Percentiles rank a stretch among this genome's conserved stretches.
Conservation (phyloP, 306 rosid species). For the Glycine latifolia region DNA sequence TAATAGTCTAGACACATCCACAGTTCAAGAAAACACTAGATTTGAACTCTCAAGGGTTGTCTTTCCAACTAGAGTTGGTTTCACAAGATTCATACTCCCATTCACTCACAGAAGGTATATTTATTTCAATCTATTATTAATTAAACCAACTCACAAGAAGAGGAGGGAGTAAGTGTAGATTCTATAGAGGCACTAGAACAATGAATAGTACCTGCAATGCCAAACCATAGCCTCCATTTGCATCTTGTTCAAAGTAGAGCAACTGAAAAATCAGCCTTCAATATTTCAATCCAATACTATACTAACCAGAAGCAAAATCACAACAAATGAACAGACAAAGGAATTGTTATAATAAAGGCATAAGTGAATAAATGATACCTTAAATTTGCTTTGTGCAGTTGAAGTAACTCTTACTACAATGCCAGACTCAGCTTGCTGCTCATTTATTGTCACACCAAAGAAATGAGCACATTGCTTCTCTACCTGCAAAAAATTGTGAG, state of each 20-base stretch:
- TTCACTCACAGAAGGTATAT: conserved; percentile 24
- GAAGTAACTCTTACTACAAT: conserved; percentile 91
- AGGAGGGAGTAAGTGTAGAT: background rate
- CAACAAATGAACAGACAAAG: conserved; percentile 3
- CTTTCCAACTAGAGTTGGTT: background rate
- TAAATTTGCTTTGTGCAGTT: conserved; percentile 92
- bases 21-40: conserved; percentile 1
- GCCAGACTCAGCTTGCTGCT: conserved; percentile 90
- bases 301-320: conserved; percentile 37
- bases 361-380: conserved; percentile 56
- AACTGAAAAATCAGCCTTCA: conserved; percentile 68
- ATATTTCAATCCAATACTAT: conserved; percentile 41
- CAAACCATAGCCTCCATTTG: conserved; percentile 79
- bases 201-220: conserved; percentile 82
- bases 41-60: background rate
- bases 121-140: conserved; percentile 33
- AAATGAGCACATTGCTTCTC: conserved; percentile 97
- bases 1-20: conserved; percentile 32
- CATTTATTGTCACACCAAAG: conserved; percentile 90
- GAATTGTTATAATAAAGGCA: conserved; percentile 19
- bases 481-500: conserved; percentile 66
- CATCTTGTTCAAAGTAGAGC: conserved; percentile 95
- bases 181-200: conserved; percentile 23
- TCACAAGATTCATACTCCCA: background rate
- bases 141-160: conserved; percentile 33